Evolutionary conservation across 306 rosid species (phyloP).

Genomic region (Adenanthera pavonina): DNA sequence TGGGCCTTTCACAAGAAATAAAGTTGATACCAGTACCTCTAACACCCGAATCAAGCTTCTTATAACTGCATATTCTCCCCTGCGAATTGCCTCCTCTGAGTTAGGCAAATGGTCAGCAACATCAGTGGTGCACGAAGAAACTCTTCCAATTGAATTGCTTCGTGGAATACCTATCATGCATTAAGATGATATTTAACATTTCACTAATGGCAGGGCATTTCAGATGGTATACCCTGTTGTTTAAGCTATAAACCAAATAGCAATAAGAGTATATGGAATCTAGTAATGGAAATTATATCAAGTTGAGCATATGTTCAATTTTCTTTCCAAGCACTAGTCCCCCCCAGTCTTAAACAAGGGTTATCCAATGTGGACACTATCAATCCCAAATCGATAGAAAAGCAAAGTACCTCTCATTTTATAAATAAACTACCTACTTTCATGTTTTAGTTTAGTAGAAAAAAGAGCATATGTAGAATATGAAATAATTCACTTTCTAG

Average conservation of each 20-base stretch:
- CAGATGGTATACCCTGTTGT: neutral
- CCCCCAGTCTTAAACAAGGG: slow-evolving; percentile 3
- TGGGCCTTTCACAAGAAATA: slow-evolving; percentile 27
- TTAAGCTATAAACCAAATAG: neutral
- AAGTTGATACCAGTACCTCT: slow-evolving; percentile 64
- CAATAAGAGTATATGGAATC: neutral
- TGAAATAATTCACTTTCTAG: slow-evolving; percentile 11
- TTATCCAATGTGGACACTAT: neutral
- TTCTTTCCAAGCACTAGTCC: neutral
- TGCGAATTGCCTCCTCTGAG: slow-evolving; percentile 87
- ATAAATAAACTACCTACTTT: neutral
- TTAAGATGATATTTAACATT: slow-evolving; percentile 36
- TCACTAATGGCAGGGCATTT: slow-evolving; percentile 6
- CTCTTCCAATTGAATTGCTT: slow-evolving; percentile 76
- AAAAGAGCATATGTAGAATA: slow-evolving; percentile 7
- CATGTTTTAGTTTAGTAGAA: neutral
- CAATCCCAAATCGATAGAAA: slow-evolving; percentile 4
- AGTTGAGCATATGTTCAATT: neutral
- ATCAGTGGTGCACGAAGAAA: slow-evolving; percentile 61
- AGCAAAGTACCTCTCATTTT: neutral
- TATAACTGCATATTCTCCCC: slow-evolving; percentile 90
- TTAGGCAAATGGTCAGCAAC: slow-evolving; percentile 63
- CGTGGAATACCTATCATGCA: slow-evolving; percentile 74
- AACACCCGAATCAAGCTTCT: slow-evolving; percentile 89
- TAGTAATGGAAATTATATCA: neutral